Base-by-base conservation (phyloP, 768 basidiomycete genomes). In the Infundibulicybe gibba region DNA sequence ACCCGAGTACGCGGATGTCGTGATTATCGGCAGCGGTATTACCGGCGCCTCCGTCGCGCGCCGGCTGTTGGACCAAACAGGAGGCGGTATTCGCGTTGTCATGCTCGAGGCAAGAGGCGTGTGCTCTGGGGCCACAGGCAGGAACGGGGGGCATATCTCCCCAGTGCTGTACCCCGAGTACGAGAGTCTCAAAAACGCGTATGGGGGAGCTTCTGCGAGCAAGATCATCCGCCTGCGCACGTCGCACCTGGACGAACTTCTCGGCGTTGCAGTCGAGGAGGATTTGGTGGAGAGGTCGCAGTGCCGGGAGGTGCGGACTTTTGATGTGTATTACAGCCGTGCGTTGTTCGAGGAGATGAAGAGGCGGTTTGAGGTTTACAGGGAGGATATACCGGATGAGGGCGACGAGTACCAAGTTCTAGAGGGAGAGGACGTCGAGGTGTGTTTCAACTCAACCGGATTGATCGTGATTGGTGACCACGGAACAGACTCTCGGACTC, bases 51-150 rank as follows among this genome's bases (percentile, higher is more conserved):
- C 81, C 1, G 61, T 87, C 39, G 80, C 77, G 4, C 74, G 79
- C 50, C 73, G 75, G 8, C 49, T 85, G 17, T 66, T 89, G 13
- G 66, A 71, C n/a, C n/a, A n/a, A n/a, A n/a, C n/a, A n/a, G n/a
- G n/a, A n/a, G n/a, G n/a, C n/a, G n/a, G n/a, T n/a, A 49, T 78
- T 12, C 64, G 67, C 32, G 61, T 94, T 2, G 77, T 90, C 16
- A 82, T 92, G 70, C 72, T 95, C 16, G 92, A 95, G 54, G 92
- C 91, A 3, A n/a, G 92, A 45, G 86, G 87, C 10, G 72, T 72
- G 0, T 89, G 87, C 55, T 86, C 83, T 0, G 87, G 87, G 1
- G 87, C 87, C 6, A 87, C 86, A 0, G 87, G 79, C 32, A 85
- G 86, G 54, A 88, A 87, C 48, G 86, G 85, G 2, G 85, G 87